Conservation (phyloP, 2,329 filamentous ascomycete species). For the Fusarium sp. region DNA sequence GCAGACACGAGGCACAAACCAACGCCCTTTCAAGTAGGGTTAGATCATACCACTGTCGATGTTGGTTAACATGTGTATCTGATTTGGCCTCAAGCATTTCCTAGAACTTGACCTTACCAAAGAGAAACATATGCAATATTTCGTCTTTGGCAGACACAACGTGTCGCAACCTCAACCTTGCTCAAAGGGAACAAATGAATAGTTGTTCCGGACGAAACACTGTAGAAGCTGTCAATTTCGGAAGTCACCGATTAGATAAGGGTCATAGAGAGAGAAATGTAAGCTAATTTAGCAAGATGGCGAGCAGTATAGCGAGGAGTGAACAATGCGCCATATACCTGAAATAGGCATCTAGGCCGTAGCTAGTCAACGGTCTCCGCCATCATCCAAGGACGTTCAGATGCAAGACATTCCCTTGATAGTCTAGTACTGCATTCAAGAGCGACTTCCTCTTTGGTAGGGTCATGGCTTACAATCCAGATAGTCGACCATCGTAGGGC, state of each 20-base stretch:
- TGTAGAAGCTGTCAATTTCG: conserved; percentile 4
- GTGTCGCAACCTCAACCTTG: neutral
- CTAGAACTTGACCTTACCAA: conserved; percentile 10
- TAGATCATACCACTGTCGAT: conserved; percentile 35
- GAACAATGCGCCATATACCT: conserved; percentile 19
- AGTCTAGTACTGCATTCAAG: conserved; percentile 10
- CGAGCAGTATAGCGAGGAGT: neutral
- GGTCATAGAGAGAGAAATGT: neutral
- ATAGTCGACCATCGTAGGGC: conserved; percentile 7
- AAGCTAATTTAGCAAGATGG: conserved; percentile 17
- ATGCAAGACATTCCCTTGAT: conserved; percentile 23
- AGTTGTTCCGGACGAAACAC: neutral
- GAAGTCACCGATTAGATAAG: neutral
- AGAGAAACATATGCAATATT: conserved; percentile 1
- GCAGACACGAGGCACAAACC: conserved; percentile 23
- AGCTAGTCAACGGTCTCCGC: neutral
- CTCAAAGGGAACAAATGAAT: conserved; percentile 4
- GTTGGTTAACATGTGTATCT: too few relatives aligned
- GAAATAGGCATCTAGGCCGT: conserved; percentile 34
- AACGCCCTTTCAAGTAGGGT: conserved; percentile 1
- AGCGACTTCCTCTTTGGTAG: conserved; percentile 5
- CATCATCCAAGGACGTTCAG: neutral
- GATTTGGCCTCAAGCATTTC: neutral
- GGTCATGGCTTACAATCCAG: neutral
- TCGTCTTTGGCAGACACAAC: conserved; percentile 18